Base-by-base conservation (phyloP, 306 rosid genomes). In the Quercus wislizeni region DNA sequence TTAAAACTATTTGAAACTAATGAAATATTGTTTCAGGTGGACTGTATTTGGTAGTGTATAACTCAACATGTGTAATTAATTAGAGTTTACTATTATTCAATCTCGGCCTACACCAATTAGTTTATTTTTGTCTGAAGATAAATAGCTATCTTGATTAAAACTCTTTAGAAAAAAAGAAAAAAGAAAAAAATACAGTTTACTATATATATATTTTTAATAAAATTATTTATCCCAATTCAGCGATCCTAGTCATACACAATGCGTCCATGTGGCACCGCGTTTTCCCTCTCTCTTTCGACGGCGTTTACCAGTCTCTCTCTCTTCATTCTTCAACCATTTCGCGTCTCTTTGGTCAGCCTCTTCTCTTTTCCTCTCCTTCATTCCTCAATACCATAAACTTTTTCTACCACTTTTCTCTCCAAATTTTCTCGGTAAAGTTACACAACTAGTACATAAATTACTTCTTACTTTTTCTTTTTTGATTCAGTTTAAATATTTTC, bases 201-300 rank as follows among this genome's bases (percentile, higher is more conserved):
- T 3, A 2, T 49, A 5, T 5, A 5, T 7, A 0, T 41, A 1
- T 38, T 6, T 41, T 41, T 8, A 7, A 41, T 41, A 41, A 41
- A 41, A 41, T 49, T 49, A 12, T 11, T 49, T 49, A 76, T 6
- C 56, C 58, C 23, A 25, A 5, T 0, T 3, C 41, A 46, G 55
- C 70, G 59, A 64, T 74, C 74, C 13, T 3, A 71, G 78, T 57
- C 27, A 55, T 28, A 21, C 9, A 11, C 38, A 25, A 41, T 46
- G 10, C 18, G 25, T 76, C 89, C 81, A 87, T 85, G 86, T 90
- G 88, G 88, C 91, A 86, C 92, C 95, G 98, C 95, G 93, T 93
- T 85, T 82, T 79, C 38, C 15, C 14, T 73, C 61, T 56, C 67
- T 73, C 56, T 27, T 68, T 54, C 91, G 79, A 83, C 89, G 84